Evolutionary conservation across 129 eudicot species (phyloP), one percentile per base, ranked within the genome.

Genomic region (Flaveria linearis): DNA sequence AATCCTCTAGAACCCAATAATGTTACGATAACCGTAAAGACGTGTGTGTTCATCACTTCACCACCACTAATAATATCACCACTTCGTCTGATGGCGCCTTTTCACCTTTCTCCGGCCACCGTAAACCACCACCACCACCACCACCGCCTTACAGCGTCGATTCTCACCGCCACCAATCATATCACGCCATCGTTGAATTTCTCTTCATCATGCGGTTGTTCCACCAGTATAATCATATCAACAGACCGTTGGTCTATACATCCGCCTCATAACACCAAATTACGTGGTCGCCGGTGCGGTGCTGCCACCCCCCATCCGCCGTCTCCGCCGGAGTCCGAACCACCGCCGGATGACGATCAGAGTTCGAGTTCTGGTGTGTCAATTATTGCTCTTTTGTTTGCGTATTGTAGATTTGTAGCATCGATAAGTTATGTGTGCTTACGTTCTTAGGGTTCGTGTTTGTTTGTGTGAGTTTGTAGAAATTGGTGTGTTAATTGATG

Each of bases 321-420:
- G 28, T 55, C 78, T 14, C 83, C 83, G 5, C 83, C 84, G 18
- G 84, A 74, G 25, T 53, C 80, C 39, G 80, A 58, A 14, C 84
- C 84, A 20, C 79, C 79, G 51, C 75, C 71, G 11, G 84, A 51
- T 50, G 76, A 80, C 12, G 80, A 74, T 18, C 63, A 73, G 20
- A 74, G 70, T 67, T 73, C 76, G 36, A 58, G 22, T 22, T 73
- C 84, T 26, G 84, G 84, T 80, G 55, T 43, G 45, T 2, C 0
- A 11, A 15, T 51, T 17, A 7, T 52, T 52, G 15, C n/a, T 72
- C n/a, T 12, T 64, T 28, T 50, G 15, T 7, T 3, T 64, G 17
- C 3, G 2, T 72, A 15, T n/a, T 17, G 20, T 30, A 2, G 36
- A 30, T 46, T 17, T 28, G 69, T 25, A 8, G 49, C 11, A 3